Evolutionary conservation across 2,329 filamentous ascomycete genomes (phyloP).

Genomic region (Macroventuria anomochaeta): DNA sequence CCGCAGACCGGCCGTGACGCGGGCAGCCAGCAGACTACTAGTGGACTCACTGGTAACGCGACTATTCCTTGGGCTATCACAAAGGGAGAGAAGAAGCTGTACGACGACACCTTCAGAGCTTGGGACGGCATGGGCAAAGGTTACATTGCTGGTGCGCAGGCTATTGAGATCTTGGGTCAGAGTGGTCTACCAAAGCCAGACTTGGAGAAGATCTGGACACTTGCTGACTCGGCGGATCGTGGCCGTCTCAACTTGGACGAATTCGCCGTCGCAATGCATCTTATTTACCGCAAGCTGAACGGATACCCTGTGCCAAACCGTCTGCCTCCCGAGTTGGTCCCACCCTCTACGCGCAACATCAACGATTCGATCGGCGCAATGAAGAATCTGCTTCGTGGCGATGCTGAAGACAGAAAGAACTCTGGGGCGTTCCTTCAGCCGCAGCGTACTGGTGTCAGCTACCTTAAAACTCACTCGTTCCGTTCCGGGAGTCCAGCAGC

Average conservation of each 20-base stretch:
- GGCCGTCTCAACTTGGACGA: constrained; percentile 94
- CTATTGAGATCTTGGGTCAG: constrained; percentile 96
- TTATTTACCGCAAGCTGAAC: constrained; percentile 97
- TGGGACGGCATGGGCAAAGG: constrained; percentile 97
- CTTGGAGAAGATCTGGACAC: constrained; percentile 90
- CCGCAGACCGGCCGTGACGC: constrained; percentile 87
- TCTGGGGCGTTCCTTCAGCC: constrained; percentile 89
- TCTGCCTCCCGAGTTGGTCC: constrained; percentile 88
- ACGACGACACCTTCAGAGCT: constrained; percentile 91
- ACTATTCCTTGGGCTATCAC: constrained; percentile 98
- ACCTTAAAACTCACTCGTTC: constrained; percentile 95
- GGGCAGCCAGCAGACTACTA: constrained; percentile 81
- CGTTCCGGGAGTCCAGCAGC: constrained; percentile 66
- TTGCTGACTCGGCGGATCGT: constrained; percentile 92
- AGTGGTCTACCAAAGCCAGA: constrained; percentile 91
- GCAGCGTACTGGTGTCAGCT: constrained; percentile 97
- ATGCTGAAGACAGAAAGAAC: constrained; percentile 87
- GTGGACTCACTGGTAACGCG: constrained; percentile 88
- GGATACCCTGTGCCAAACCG: constrained; percentile 90
- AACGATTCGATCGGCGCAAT: constrained; percentile 92
- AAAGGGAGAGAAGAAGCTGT: constrained; percentile 97
- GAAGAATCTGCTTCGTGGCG: constrained; percentile 85
- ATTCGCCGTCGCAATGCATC: constrained; percentile 97
- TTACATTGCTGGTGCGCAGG: constrained; percentile 87
- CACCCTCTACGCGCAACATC: constrained; percentile 91